A percentile compares a stretch with the other conserved stretches of the same genome.
These are phyloP conservation scores for Amphibolis antarctica DNA, from an alignment of 106 monocot species.

Conservation along the genomic window DNA sequence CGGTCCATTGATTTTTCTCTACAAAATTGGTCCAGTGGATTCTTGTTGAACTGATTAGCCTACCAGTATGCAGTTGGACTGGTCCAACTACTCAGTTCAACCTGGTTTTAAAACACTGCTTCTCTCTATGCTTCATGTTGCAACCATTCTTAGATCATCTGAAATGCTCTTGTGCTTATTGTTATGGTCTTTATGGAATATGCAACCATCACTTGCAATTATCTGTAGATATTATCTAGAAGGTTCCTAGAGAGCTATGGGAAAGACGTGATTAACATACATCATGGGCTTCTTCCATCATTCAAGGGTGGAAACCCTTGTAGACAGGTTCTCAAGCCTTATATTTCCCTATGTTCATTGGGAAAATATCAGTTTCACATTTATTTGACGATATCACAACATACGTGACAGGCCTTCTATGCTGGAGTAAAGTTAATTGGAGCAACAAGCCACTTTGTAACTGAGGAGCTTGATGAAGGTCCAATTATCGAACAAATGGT, in stretches of 20 bases:
- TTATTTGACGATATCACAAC: neutral
- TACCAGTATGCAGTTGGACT: too few species aligned
- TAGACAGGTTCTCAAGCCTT: slow-evolving; percentile 41
- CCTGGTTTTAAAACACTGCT: too few species aligned
- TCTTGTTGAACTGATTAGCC: too few species aligned
- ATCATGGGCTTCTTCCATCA: slow-evolving; percentile 98
- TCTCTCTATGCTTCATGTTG: too few species aligned
- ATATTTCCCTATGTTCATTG: neutral
- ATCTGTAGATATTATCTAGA: slow-evolving; percentile 55
- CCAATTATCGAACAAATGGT: slow-evolving; percentile 98
- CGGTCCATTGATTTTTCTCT: too few species aligned
- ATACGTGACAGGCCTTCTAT: slow-evolving; percentile 62
- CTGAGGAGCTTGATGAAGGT: slow-evolving; percentile 73
- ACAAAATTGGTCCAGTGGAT: too few species aligned
- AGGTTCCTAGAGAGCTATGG: slow-evolving; percentile 64
- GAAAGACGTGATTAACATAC: slow-evolving; percentile 96
- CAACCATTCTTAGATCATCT: too few species aligned
- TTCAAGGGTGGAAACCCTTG: slow-evolving; percentile 86
- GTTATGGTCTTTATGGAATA: neutral
- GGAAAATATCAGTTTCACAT: neutral
- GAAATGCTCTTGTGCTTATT: too few species aligned
- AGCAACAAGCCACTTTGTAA: slow-evolving; percentile 89
- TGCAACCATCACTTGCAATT: neutral
- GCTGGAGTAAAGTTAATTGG: slow-evolving; percentile 98
- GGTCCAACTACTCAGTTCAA: too few species aligned